A percentile compares a stretch with the other conserved stretches of the same genome.
Conservation (phyloP, 139 green algal species). For the Chlamydomonas sphaeroides region DNA sequence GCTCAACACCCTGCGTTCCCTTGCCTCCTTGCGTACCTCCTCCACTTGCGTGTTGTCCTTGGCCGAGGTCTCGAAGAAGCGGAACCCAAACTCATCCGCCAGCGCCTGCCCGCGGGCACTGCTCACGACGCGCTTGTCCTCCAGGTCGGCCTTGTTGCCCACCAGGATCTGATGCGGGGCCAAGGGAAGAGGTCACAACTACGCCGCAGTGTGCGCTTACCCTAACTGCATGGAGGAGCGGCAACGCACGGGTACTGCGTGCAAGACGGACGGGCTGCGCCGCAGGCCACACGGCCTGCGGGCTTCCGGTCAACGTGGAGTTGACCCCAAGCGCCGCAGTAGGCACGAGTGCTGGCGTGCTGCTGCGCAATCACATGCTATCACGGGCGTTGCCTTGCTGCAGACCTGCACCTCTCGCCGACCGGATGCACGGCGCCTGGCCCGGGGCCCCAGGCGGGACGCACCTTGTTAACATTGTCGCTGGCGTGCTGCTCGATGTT, state of each 20-base stretch:
- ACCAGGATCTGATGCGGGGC: constrained; percentile 82
- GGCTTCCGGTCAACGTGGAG: no score
- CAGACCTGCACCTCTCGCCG: background rate
- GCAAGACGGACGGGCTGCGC: no score
- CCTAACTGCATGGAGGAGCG: no score
- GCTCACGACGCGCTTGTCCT: constrained; percentile 84
- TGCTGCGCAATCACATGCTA: background rate
- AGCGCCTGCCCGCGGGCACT: constrained; percentile 82
- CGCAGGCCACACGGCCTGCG: no score
- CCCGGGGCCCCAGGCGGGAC: background rate
- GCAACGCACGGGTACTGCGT: no score
- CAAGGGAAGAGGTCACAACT: background rate
- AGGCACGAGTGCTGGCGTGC: no score
- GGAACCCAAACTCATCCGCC: constrained; percentile 91
- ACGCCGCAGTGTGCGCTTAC: no score
- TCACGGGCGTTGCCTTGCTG: background rate
- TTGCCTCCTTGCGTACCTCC: constrained; percentile 62
- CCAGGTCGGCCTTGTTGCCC: constrained; percentile 97
- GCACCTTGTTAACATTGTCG: constrained; percentile 94
- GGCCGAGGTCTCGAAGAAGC: constrained; percentile 94
- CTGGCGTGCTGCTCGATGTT: constrained; percentile 98
- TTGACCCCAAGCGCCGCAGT: no score
- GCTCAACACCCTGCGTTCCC: background rate
- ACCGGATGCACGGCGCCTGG: background rate
- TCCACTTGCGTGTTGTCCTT: constrained; percentile 87